Evolutionary conservation across 2,329 filamentous ascomycete genomes (phyloP), one percentile per base, ranked within the genome.

Genomic region (Ceratocystis ficicola): DNA sequence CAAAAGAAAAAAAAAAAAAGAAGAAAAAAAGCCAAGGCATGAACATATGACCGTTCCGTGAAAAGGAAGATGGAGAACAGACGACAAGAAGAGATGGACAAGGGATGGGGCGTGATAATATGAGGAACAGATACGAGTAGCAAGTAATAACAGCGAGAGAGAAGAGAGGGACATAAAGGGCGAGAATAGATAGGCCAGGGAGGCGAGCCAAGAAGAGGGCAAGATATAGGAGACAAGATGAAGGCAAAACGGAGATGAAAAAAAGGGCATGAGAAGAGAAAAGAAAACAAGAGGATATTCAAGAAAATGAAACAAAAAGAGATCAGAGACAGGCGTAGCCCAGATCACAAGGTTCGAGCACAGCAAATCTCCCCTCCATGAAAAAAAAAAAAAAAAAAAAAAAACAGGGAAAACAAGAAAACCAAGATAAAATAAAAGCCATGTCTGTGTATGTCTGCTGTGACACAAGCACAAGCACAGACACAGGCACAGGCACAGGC

Each of bases 1-100:
- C 28, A 63, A 50, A 25, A 63, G 48, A 17, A 66, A 32, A 22
- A 22, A 52, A 52, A 52, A 48, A 48, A 20, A n/a, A 62, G 1
- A 6, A 32, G 1, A 20, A 28, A 46, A 8, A 20, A 28, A 62
- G 15, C n/a, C 22, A 62, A 44, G 5, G 30, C 32, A 20, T 25
- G 48, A 25, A 52, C 48, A 52, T 52, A 25, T 8, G 44, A 30
- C 48, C 61, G 30, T 25, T 15, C 15, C 48, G 22, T n/a, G 1
- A 52, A 52, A 52, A n/a, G 22, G 48, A 25, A 52, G 17, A n/a
- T 52, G n/a, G 15, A 52, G 22, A n/a, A 52, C 12, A 25, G 48
- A 52, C 36, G 30, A 32, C 25, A n/a, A n/a, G n/a, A 59, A 59
- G 28, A 59, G 28, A 59, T 7, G 22, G 22, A 22, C 7, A 52